Base-by-base conservation (phyloP, 345 rosid species). In the Trapa incisa region DNA sequence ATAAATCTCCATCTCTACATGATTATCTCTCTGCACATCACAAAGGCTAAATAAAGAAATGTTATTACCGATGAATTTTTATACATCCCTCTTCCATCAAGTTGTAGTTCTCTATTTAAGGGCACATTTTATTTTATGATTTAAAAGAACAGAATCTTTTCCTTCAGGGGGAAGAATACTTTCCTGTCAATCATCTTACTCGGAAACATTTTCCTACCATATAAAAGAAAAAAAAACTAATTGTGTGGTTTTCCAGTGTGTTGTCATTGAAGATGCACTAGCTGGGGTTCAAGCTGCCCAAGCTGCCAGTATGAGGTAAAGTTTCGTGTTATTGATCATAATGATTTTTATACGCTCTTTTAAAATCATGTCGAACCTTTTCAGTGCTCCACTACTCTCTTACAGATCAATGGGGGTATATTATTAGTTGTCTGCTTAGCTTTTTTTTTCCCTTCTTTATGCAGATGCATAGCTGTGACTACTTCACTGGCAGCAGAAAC, bases 281-380 rank as follows among this genome's bases (percentile, higher is more conserved):
- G 97, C 97, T 66, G 98, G 98, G 75, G 88, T 93, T 69, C 96
- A 86, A 78, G 97, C 98, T 69, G 98, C 98, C 41, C 79, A 84
- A 77, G 96, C 97, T 74, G 98, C 98, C 70, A 71, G 80, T 67
- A 93, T 93, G 97, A 88, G 97, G 97, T 93, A 78, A 70, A 63
- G 29, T 22, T 66, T 16, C 61, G 63, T 61, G 63, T 11, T 11
- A 32, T 57, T 57, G 63, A 35, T 58, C 37, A 32, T 32, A 32
- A 29, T 33, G 63, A 39, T 72, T 33, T 70, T 67, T 65, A 48
- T 37, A 43, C 43, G 35, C 37, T 42, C 65, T 67, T 67, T 39
- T 62, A 41, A n/a, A 4, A 33, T 32, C 3, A 58, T 32, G 14
- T 58, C 35, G 63, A 15, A 42, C 37, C 71, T 58, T 67, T 67